These are phyloP conservation scores for Leptoxyphium fumago DNA, from an alignment of 2,329 filamentous ascomycete genomes.

Conservation along the genomic window DNA sequence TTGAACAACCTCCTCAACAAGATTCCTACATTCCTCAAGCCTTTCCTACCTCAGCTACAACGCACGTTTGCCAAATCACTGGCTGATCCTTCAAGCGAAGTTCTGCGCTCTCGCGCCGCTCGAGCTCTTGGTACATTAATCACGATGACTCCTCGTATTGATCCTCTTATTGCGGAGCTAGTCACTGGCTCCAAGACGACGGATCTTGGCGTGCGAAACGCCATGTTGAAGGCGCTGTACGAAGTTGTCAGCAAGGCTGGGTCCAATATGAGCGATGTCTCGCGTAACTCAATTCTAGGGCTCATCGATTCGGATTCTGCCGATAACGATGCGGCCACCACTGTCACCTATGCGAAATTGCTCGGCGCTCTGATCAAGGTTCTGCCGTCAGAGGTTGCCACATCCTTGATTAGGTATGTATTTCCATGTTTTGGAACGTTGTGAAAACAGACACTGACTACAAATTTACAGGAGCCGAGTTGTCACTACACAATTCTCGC, in stretches of 20 bases:
- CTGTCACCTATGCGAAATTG: conserved; percentile 78
- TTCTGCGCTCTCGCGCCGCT: conserved; percentile 73
- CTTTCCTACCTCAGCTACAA: conserved; percentile 91
- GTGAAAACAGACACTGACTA: background rate
- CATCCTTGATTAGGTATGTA: conserved; percentile 40
- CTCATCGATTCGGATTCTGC: conserved; percentile 78
- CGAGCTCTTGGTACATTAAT: conserved; percentile 91
- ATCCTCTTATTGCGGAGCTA: conserved; percentile 82
- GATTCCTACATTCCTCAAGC: conserved; percentile 88
- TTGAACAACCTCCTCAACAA: conserved; percentile 93
- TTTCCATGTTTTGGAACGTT: too few relatives aligned
- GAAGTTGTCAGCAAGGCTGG: conserved; percentile 94
- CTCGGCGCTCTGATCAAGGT: conserved; percentile 83
- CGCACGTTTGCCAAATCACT: conserved; percentile 93
- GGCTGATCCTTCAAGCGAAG: conserved; percentile 81
- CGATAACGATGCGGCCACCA: conserved; percentile 56
- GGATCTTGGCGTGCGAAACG: conserved; percentile 75
- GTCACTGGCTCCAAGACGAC: conserved; percentile 89
- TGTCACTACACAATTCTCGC: conserved; percentile 60
- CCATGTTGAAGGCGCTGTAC: conserved; percentile 93
- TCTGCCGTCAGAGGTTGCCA: conserved; percentile 56
- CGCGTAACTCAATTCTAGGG: conserved; percentile 67
- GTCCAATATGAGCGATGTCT: conserved; percentile 83
- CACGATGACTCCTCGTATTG: conserved; percentile 85
- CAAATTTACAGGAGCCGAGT: conserved; percentile 42